phyloP scores from a whole-genome alignment of 306 rosid genomes.

The Fagus sylvatica region DNA sequence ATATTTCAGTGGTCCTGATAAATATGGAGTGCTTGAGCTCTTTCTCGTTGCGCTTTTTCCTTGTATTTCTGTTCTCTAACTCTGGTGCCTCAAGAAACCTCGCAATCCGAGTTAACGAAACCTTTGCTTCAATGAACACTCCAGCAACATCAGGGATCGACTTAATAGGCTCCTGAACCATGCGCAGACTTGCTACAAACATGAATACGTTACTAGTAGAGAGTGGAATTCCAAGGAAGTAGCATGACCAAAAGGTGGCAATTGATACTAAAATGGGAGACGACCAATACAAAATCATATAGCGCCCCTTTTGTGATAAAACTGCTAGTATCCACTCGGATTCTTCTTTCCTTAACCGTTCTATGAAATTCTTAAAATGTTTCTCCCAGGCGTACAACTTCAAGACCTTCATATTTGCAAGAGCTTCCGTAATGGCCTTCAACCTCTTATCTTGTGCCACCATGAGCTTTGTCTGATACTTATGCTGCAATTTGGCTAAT shows the following conservation, averaged over 20 bases:
- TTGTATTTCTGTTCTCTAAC: constrained; percentile 13
- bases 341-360: constrained; percentile 26
- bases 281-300: constrained; percentile 15
- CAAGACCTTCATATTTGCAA: too few species aligned
- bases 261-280: constrained; percentile 18
- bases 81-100: constrained; percentile 31
- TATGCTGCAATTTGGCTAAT: constrained; percentile 22
- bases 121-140: constrained; percentile 26
- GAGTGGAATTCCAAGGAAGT: constrained; percentile 26
- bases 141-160: constrained; percentile 19
- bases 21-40: constrained; percentile 16
- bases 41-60: background rate
- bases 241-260: constrained; percentile 29
- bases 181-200: constrained; percentile 24
- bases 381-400: too few species aligned
- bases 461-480: constrained; percentile 20
- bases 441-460: constrained; percentile 24
- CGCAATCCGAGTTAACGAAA: constrained; percentile 27
- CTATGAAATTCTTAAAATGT: background rate
- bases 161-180: constrained; percentile 33
- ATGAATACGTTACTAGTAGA: constrained; percentile 22
- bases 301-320: constrained; percentile 13
- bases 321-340: constrained; percentile 3
- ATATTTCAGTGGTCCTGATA: constrained; percentile 14
- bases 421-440: constrained; percentile 18